Evolutionary conservation across 495 filamentous ascomycete genomes (phyloP).

Genomic region (Cairneyella variabilis): DNA sequence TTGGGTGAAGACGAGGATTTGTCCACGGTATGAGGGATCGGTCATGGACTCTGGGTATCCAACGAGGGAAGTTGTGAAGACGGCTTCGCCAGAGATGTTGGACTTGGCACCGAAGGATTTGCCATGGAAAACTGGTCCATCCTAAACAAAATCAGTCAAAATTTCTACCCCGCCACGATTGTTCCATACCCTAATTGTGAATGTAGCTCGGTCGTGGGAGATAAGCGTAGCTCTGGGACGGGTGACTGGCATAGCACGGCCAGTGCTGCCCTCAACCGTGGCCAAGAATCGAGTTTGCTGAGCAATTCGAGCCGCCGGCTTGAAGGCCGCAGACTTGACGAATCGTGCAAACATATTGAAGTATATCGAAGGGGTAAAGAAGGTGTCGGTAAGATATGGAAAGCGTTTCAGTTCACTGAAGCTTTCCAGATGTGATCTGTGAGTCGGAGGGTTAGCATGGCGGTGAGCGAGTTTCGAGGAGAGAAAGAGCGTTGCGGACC

Average conservation of each 20-base stretch:
- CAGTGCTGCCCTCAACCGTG: slow-evolving; percentile 64
- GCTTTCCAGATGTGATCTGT: slow-evolving; percentile 98
- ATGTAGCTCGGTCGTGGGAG: slow-evolving; percentile 76
- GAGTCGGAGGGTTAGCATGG: slow-evolving; percentile 23
- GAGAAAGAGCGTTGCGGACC: slow-evolving; percentile 46
- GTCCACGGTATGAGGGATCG: slow-evolving; percentile 97
- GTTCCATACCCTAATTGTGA: slow-evolving; percentile 76
- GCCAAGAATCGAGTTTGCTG: slow-evolving; percentile 61
- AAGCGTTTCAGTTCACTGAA: slow-evolving; percentile 63
- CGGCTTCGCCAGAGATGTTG: slow-evolving; percentile 90
- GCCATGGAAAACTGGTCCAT: slow-evolving; percentile 89
- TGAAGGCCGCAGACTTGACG: slow-evolving; percentile 52
- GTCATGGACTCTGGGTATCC: slow-evolving; percentile 98
- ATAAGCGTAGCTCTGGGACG: slow-evolving; percentile 49
- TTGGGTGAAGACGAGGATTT: slow-evolving; percentile 97
- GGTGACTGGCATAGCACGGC: slow-evolving; percentile 47
- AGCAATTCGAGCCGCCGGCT: slow-evolving; percentile 31
- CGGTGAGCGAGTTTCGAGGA: slow-evolving; percentile 34
- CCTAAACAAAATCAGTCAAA: slow-evolving; percentile 37
- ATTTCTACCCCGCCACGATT: neutral
- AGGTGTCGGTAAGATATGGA: slow-evolving; percentile 19
- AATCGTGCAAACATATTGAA: slow-evolving; percentile 68
- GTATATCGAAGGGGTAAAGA: slow-evolving; percentile 29
- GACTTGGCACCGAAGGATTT: slow-evolving; percentile 88
- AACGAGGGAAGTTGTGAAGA: slow-evolving; percentile 90